Base-by-base conservation (phyloP, 495 filamentous ascomycete species). In the Echria macrotheca region DNA sequence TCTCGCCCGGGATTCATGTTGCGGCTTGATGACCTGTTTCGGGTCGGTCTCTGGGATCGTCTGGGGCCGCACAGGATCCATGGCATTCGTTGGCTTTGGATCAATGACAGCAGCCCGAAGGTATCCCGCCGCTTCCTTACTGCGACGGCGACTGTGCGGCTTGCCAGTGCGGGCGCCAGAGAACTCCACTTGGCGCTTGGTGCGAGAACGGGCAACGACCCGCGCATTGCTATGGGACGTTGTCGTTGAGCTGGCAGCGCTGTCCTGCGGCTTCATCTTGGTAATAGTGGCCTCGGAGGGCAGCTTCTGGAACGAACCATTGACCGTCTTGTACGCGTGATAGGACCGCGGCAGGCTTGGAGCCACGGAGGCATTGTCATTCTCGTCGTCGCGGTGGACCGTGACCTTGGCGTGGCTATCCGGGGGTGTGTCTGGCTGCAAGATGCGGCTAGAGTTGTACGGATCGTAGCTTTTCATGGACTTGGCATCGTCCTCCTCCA, bases 101-200 rank as follows among this genome's bases (percentile, higher is more conserved):
- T 18, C 15, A 9, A 31, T 10, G 7, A 15, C 22, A 8, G n/a
- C 14, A 31, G 23, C n/a, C 41, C 17, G 9, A 14, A 18, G 1
- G 24, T 17, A 11, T 44, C 25, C 12, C 41, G 9, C 24, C 17
- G 17, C 6, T 19, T 22, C 38, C 14, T 11, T 11, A 19, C 41
- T 36, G n/a, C 21, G 32, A 8, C 17, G 21, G 6, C 44, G 28
- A 24, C 17, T 33, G n/a, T 18, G 12, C n/a, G 29, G 17, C 4
- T 32, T 66, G 44, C 35, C n/a, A 17, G 61, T 52, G 47, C 62
- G 61, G 61, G 62, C 36, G 65, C 36, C 59, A 70, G 74, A 77
- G 57, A 97, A 97, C 60, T 83, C 85, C n/a, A 96, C 84, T 45
- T 81, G 82, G 7, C 90, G 82, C 58, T 81, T 91, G 56, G 81